Evolutionary conservation across 1,284 basidiomycete genomes (phyloP).

Genomic region (Prillingera fragicola): DNA sequence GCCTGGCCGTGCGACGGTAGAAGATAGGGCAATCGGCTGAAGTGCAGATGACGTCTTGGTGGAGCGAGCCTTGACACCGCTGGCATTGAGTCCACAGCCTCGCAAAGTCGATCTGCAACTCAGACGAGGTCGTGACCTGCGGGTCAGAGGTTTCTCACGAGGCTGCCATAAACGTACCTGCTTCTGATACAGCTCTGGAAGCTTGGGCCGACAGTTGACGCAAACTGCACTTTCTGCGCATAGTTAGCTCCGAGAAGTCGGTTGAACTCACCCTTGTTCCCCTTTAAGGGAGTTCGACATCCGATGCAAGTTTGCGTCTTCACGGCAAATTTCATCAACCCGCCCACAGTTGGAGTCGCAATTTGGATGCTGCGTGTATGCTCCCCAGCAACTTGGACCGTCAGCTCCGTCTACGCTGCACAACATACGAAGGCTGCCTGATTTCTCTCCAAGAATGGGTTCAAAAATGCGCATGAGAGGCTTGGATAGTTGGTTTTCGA

Average conservation of each 20-base stretch:
- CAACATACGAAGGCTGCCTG: slow-evolving; percentile 67
- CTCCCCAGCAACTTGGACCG: slow-evolving; percentile 71
- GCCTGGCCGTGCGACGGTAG: slow-evolving; percentile 93
- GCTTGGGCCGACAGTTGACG: slow-evolving; percentile 76
- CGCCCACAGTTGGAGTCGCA: slow-evolving; percentile 87
- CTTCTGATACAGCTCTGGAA: slow-evolving; percentile 86
- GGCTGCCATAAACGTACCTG: slow-evolving; percentile 54
- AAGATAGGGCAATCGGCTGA: slow-evolving; percentile 98
- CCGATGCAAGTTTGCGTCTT: slow-evolving; percentile 88
- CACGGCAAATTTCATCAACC: slow-evolving; percentile 94
- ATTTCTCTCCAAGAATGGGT: slow-evolving; percentile 89
- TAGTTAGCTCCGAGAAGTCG: background rate
- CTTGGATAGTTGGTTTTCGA: slow-evolving; percentile 93
- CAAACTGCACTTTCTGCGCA: slow-evolving; percentile 78
- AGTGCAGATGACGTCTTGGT: slow-evolving; percentile 94
- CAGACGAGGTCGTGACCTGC: slow-evolving; percentile 60
- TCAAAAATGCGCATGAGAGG: slow-evolving; percentile 95
- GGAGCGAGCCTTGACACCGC: slow-evolving; percentile 88
- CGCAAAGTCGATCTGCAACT: slow-evolving; percentile 80
- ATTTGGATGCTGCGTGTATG: slow-evolving; percentile 90
- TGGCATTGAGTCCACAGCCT: slow-evolving; percentile 96
- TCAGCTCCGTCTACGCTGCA: background rate
- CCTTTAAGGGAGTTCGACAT: slow-evolving; percentile 77
- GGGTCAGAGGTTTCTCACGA: background rate
- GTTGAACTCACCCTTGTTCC: slow-evolving; percentile 58